A percentile compares a stretch with the other conserved stretches of the same genome.
Conservation (phyloP, 345 rosid genomes). For the Citrus maxima region DNA sequence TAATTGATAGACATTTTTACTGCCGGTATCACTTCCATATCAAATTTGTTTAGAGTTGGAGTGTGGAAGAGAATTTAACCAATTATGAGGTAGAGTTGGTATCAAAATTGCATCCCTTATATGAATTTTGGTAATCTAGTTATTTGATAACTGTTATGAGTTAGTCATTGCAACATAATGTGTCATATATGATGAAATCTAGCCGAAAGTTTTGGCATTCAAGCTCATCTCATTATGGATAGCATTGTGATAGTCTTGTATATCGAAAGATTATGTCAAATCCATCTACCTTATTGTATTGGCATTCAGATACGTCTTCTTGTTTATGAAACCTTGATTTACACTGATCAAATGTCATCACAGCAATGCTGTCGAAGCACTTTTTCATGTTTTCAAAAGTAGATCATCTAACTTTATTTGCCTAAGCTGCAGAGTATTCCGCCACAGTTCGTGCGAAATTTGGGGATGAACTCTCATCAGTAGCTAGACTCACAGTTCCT, state of each 20-base stretch:
- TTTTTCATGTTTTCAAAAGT: not conserved
- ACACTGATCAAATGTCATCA: not conserved
- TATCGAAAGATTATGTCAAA: no score
- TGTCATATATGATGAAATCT: no score
- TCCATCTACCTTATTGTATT: no score
- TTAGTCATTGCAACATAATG: no score
- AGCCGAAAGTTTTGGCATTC: not conserved
- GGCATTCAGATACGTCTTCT: not conserved
- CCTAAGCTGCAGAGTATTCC: conserved; percentile 32
- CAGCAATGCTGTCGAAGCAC: not conserved
- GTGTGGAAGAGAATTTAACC: not conserved
- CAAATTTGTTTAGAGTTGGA: not conserved
- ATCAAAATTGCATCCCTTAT: not conserved
- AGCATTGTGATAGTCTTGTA: no score
- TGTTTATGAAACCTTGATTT: not conserved
- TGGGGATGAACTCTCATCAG: conserved; percentile 31
- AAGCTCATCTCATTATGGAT: no score
- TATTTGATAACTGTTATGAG: no score
- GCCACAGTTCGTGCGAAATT: conserved; percentile 23
- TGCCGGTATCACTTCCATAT: no score
- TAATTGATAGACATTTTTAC: no score
- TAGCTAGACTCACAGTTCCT: conserved; percentile 24
- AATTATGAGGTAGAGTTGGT: not conserved
- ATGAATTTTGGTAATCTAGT: no score
- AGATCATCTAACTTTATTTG: not conserved